Base-by-base conservation (phyloP, 768 basidiomycete species). In the Cystofilobasidium bisporidii region DNA sequence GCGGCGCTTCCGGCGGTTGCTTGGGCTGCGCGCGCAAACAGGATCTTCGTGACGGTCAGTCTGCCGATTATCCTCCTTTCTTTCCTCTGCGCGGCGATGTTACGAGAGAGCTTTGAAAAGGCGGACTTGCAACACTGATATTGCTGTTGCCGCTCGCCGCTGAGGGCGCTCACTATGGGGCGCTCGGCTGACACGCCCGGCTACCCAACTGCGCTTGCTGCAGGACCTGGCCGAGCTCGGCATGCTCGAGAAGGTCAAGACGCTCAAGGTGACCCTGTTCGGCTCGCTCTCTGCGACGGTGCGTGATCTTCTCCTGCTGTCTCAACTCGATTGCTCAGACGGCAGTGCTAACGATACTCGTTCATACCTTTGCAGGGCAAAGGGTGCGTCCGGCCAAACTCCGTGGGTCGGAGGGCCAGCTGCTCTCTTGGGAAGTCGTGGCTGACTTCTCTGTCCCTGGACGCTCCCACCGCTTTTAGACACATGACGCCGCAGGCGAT, bases 271-370 rank as follows among this genome's bases (percentile, higher is more conserved):
- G 66, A 86, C 86, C 3, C 81, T 97, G 84, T 93, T 94, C 76
- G 93, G 93, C 33, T 91, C 88, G 11, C 81, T 97, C 38, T 92
- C 94, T 3, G 93, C 94, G 10, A 97, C 94, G 6, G 36, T 36
- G 12, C 36, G 36, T 73, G 91, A 78, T 0, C 22, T 63, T 50
- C 36, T 61, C 70, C 72, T 47, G n/a, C 64, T 50, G 20, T 61
- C 10, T 71, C 57, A n/a, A n/a, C n/a, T n/a, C n/a, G n/a, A n/a
- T 61, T 65, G 26, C 32, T 22, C 53, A 61, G 38, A 15, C 45
- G 18, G 30, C 61, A 62, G 40, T 20, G 65, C 66, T 33, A 55
- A 69, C 88, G 87, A 88, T 48, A 89, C 24, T 43, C 22, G 48
- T 20, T 20, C 30, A 30, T 20, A 22, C n/a, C 24, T 56, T 60